Percentiles rank a stretch among this genome's conserved stretches.
Conservation (phyloP, 768 basidiomycete genomes). For the Lactarius vividus region DNA sequence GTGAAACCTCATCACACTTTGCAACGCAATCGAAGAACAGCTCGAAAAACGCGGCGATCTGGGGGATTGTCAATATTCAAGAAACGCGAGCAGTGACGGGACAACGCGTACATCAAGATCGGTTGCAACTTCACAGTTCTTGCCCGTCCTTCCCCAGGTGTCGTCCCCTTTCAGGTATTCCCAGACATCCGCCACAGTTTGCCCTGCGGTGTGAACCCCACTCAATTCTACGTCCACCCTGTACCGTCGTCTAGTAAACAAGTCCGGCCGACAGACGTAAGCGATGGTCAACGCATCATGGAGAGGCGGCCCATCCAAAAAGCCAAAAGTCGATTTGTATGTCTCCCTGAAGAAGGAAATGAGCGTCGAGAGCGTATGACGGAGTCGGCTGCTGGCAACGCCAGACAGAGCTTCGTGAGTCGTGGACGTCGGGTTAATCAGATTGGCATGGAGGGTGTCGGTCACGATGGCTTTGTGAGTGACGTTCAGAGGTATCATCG, state of each 20-base stretch:
- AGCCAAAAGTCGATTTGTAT: conserved; percentile 76
- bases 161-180: conserved; percentile 56
- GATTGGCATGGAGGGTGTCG: conserved; percentile 44
- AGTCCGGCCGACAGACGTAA: conserved; percentile 64
- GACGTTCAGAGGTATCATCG: conserved; percentile 85
- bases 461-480: conserved; percentile 84
- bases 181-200: conserved; percentile 81
- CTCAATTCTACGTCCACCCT: conserved; percentile 80
- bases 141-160: conserved; percentile 69
- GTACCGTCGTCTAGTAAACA: conserved; percentile 63
- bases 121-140: conserved; percentile 73
- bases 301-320: conserved; percentile 80
- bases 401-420: conserved; percentile 30
- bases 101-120: conserved; percentile 56
- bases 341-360: conserved; percentile 69
- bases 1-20: conserved; percentile 57
- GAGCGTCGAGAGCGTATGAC: conserved; percentile 71
- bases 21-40: conserved; percentile 59
- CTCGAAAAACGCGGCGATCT: conserved; percentile 67
- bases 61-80: conserved; percentile 13
- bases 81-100: background rate
- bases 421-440: conserved; percentile 40
- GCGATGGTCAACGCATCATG: conserved; percentile 85
- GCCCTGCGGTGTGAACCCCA: conserved; percentile 64
- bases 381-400: conserved; percentile 46